Evolutionary conservation across 1,139 yeast species (phyloP).

Genomic region (Candida sanyaensis): DNA sequence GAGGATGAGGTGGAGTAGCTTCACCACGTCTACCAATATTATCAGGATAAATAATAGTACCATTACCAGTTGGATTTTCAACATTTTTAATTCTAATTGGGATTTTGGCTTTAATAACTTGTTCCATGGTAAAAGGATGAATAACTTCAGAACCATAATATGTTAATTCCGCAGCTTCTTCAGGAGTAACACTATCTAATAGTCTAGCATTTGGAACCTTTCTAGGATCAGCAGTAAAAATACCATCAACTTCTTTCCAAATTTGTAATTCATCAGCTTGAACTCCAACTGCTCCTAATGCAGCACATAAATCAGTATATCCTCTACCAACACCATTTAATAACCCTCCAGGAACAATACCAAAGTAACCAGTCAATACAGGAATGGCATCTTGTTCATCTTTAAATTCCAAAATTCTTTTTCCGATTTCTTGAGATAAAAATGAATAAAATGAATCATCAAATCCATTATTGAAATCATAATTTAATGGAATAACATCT

Average conservation of each 20-base stretch:
- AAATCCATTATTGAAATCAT: conserved; percentile 54
- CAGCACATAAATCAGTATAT: conserved; percentile 96
- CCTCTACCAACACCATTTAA: conserved; percentile 95
- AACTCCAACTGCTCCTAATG: conserved; percentile 89
- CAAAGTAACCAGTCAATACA: conserved; percentile 94
- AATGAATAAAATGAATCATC: conserved; percentile 69
- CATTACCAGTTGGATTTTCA: conserved; percentile 85
- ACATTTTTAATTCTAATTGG: conserved; percentile 97
- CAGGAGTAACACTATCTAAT: conserved; percentile 89
- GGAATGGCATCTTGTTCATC: conserved; percentile 57
- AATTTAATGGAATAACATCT: conserved; percentile 62
- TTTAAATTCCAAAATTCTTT: conserved; percentile 48
- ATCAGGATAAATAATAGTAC: conserved; percentile 93
- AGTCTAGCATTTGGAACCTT: conserved; percentile 90
- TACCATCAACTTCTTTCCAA: conserved; percentile 99
- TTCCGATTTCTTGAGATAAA: conserved; percentile 62
- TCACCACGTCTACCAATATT: conserved; percentile 83
- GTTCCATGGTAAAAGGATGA: conserved; percentile 99
- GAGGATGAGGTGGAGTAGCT: conserved; percentile 93
- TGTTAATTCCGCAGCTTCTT: conserved; percentile 97
- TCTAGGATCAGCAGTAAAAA: conserved; percentile 97
- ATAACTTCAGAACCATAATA: conserved; percentile 97
- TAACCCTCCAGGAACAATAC: conserved; percentile 91
- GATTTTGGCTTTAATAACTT: conserved; percentile 91
- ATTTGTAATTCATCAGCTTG: conserved; percentile 93